Evolutionary conservation across 2,329 filamentous ascomycete species (phyloP), one percentile per base, ranked within the genome.

Genomic region (Colletotrichum musicola): DNA sequence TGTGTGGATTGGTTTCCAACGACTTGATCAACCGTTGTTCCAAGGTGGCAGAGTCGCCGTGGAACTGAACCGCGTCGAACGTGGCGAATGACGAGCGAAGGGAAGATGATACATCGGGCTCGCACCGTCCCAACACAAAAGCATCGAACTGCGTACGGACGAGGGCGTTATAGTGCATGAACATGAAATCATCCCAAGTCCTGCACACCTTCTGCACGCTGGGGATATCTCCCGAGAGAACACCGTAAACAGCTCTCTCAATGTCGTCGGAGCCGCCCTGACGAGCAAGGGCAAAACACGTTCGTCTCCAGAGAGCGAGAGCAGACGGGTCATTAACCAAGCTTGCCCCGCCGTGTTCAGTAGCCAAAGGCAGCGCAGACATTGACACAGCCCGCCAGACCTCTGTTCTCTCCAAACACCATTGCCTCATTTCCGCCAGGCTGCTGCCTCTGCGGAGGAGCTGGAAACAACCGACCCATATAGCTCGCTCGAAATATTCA

Each of bases 381-480:
- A 98, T 88, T 68, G 92, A 93, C 42, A 95, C 87, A 49, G 94
- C 94, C 70, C 95, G 90, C 95, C 95, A 99, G 70, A 91, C 88
- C 81, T 98, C 95, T 10, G 93, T 93, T 68, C 93, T 88, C 74
- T 95, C 92, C 54, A 91, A 84, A 75, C 94, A 97, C 93, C 94
- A 98, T 56, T 95, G 92, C 62, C 90, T 88, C 71, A 98, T 92
- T 44, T 92, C 88, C 9, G 87, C 81, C 81, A 92, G 89, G 70
- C 86, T 89, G 72, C 89, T 90, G n/a, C 96, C 96, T 53, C 94
- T 90, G 56, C 95, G 90, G 60, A 99, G 84, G 84, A 97, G 93
- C 78, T 97, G 94, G 83, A 94, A 98, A 80, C 93, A 96, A n/a
- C 93, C 92, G 69, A 95, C 86, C 95, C 96, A 98, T 54, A 97